Conservation (phyloP, 257 asterid species). For the Galeopsis tetrahit region DNA sequence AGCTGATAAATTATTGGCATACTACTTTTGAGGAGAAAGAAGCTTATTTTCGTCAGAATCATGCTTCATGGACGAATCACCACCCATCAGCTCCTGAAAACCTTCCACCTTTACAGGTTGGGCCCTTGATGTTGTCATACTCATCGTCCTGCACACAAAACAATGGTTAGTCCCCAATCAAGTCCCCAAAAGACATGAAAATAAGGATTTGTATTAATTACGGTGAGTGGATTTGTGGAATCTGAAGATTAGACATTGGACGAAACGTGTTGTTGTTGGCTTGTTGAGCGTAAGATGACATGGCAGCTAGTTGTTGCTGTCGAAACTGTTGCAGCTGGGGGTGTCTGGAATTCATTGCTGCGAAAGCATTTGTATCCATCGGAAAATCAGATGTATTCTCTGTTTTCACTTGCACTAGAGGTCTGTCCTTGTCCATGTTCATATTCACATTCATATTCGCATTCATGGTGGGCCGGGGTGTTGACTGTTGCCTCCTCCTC, state of each 20-base stretch:
- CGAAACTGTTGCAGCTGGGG: slow-evolving; percentile 64
- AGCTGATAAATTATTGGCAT: background rate
- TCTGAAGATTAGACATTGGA: slow-evolving; percentile 70
- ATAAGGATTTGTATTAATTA: slow-evolving; percentile 28
- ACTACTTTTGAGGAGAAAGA: slow-evolving; percentile 67
- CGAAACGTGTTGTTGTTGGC: slow-evolving; percentile 65
- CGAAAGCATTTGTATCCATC: slow-evolving; percentile 61
- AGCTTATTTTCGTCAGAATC: slow-evolving; percentile 84
- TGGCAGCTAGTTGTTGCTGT: slow-evolving; percentile 82
- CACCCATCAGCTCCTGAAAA: slow-evolving; percentile 96
- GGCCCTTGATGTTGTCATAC: slow-evolving; percentile 75
- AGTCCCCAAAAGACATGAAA: background rate
- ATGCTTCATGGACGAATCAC: slow-evolving; percentile 79
- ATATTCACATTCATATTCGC: slow-evolving; percentile 39
- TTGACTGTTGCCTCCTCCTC: slow-evolving; percentile 70
- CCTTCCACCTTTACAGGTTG: slow-evolving; percentile 99
- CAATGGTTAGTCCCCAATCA: slow-evolving; percentile 13
- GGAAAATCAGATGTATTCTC: slow-evolving; percentile 82
- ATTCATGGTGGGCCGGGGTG: slow-evolving; percentile 73
- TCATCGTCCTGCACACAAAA: slow-evolving; percentile 54
- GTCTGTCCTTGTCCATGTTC: slow-evolving; percentile 79
- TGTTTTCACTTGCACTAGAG: slow-evolving; percentile 87
- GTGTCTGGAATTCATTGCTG: slow-evolving; percentile 61
- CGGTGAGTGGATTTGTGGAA: slow-evolving; percentile 88
- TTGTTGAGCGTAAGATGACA: slow-evolving; percentile 75